These are phyloP conservation scores for Malus asiatica DNA, from an alignment of 306 rosid genomes.

Conservation along the genomic window DNA sequence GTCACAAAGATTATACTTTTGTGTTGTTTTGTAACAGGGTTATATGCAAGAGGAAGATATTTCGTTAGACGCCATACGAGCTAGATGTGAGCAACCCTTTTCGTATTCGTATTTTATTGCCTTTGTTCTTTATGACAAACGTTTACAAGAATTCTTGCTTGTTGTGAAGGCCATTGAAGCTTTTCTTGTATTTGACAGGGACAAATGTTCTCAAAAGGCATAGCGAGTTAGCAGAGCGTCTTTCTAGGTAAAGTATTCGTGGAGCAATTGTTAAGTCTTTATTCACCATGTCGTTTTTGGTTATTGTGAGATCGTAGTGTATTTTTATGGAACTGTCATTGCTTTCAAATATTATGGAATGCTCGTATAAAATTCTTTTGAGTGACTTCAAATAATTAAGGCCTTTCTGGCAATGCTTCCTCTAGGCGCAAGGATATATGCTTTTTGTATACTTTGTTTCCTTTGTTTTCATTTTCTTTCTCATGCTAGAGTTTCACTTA, in stretches of 20 bases:
- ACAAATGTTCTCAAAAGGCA: slow-evolving; percentile 74
- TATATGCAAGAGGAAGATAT: slow-evolving; percentile 66
- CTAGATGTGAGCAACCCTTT: slow-evolving; percentile 45
- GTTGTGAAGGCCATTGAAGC: slow-evolving; percentile 8
- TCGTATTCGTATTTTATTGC: slow-evolving; percentile 12
- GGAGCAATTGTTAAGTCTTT: not conserved
- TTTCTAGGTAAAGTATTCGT: slow-evolving; percentile 52
- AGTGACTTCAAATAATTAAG: not conserved
- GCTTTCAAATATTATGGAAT: not conserved
- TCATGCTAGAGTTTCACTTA: not conserved
- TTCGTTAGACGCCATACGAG: slow-evolving; percentile 70
- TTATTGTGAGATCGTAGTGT: not conserved
- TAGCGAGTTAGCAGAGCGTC: slow-evolving; percentile 70
- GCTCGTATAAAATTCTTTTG: not conserved
- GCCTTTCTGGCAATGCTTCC: not conserved
- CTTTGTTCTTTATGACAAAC: not conserved
- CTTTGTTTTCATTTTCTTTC: not conserved
- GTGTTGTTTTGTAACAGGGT: slow-evolving; percentile 35
- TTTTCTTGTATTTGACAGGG: slow-evolving; percentile 44
- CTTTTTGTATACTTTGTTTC: not conserved
- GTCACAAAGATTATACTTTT: not conserved
- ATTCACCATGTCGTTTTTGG: not conserved
- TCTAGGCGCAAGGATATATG: not conserved
- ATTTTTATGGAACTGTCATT: not conserved
- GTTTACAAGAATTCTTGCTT: not conserved